These are phyloP conservation scores for Kickxella alabastrina DNA, from an alignment of 192 early-diverging fungal genomes.

Conservation along the genomic window DNA sequence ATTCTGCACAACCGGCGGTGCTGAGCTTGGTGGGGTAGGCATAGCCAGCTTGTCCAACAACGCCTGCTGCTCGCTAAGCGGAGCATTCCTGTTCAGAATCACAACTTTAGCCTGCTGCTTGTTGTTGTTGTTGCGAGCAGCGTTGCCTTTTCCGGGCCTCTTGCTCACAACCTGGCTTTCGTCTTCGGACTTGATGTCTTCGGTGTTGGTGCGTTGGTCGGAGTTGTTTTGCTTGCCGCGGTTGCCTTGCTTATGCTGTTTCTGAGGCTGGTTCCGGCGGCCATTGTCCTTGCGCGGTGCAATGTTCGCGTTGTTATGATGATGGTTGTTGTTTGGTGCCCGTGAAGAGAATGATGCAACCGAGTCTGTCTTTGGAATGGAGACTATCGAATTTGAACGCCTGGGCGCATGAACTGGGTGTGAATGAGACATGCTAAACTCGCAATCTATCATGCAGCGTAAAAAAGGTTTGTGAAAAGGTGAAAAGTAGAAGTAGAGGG, in stretches of 20 bases:
- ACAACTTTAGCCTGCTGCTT: conserved; percentile 6
- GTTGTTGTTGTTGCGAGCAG: not conserved
- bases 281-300: not conserved
- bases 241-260: conserved; percentile 9
- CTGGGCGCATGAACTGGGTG: not conserved
- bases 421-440: not conserved
- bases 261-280: conserved; percentile 8
- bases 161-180: too few relatives aligned
- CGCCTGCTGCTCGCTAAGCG: conserved; percentile 23
- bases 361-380: conserved; percentile 1
- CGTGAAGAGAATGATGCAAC: not conserved
- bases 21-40: not conserved
- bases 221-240: conserved; percentile 35
- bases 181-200: conserved; percentile 1
- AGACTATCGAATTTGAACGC: not conserved
- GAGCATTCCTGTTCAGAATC: conserved; percentile 15
- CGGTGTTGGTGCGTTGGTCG: conserved; percentile 17
- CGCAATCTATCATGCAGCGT: conserved; percentile 3
- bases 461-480: too few relatives aligned
- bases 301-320: not conserved
- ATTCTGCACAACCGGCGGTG: not conserved
- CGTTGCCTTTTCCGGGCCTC: too few relatives aligned
- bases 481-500: not conserved
- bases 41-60: conserved; percentile 14
- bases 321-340: conserved; percentile 1